Evolutionary conservation across 192 early-diverging fungal genomes (phyloP), one percentile per base, ranked within the genome.

Genomic region (Rhizoclosmatium sp.): DNA sequence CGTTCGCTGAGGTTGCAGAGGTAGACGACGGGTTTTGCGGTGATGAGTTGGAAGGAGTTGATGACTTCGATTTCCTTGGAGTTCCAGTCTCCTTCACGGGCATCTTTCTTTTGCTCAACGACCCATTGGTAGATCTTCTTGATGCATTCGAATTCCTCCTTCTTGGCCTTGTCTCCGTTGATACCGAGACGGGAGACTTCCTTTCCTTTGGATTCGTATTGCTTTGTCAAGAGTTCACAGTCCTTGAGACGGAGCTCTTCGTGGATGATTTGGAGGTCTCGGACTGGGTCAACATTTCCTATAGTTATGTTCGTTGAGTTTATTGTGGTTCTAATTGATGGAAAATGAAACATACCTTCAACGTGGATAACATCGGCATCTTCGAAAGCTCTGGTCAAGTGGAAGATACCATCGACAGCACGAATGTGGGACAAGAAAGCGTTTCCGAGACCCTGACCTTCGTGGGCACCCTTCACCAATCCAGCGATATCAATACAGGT

Each of bases 401-500:
- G 89, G 81, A 86, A 90, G 48, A 90, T 84, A 44, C 87, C 89
- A 68, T 90, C 89, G 2, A 90, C 89, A 47, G 88, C 85, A 5
- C 80, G 69, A 60, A 99, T 94, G 85, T 99, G 93, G 21, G 92
- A 92, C 89, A 99, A 86, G 89, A 99, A 99, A 69, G 93, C 93
- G 76, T 99, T 99, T 69, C 98, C 94, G 12, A 90, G 83, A 46
- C 89, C 89, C 51, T 85, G 75, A 0, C 89, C 89, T 48, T 88
- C 84, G 46, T 79, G 59, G 39, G 89, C 89, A 49, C 87, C 87
- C 86, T 95, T 97, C n/a, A 99, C 96, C 51, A 99, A 88, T 23
- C 98, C 98, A 75, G 98, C 98, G 87, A 99, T 99, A 86, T 99
- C 98, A 71, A 94, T 96, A 49, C 96, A 93, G 2, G 95, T 95